Base-by-base conservation (phyloP, 345 rosid species). In the Mallotus nudiflorus region DNA sequence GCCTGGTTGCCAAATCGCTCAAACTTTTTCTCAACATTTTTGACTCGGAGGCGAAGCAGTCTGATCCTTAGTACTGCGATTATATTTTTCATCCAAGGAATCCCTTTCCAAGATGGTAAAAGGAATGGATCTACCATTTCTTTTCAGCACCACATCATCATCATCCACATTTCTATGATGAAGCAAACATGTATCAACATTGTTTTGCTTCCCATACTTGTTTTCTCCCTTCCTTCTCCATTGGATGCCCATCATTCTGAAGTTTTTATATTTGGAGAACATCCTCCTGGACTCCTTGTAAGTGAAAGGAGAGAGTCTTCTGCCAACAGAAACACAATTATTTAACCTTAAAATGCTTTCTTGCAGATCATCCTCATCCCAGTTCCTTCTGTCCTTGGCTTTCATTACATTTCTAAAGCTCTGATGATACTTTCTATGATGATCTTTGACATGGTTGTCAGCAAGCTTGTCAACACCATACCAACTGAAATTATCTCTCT, bases 1-100 rank as follows among this genome's bases (percentile, higher is more conserved):
- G 75, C 66, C 81, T 80, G 22, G 78, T 69, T 10, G 86, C 86
- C 44, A 82, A 82, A 62, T 66, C 80, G 12, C 72, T 82, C 27
- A 79, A 75, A 66, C 66, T 70, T 46, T 73, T 65, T 20, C 52
- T 83, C 61, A 62, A 22, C 37, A 37, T 73, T 39, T 72, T 65
- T 37, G 10, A 3, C 31, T 3, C 28, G 0, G 16, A 27, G 7
- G 18, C 57, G 54, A 2, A 27, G 37, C 3, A 33, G 37, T 33
- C n/a, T n/a, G n/a, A n/a, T n/a, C n/a, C n/a, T n/a, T n/a, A n/a
- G 61, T n/a, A n/a, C 64, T 58, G 76, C 72, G n/a, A 48, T 65
- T 75, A 63, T 78, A 74, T 42, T 67, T 67, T 67, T 72, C 78
- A 71, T 58, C 55, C 67, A 74, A 60, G 54, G 65, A 69, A 66